Evolutionary conservation across 2,329 filamentous ascomycete genomes (phyloP).

Genomic region (Fusarium piperis): DNA sequence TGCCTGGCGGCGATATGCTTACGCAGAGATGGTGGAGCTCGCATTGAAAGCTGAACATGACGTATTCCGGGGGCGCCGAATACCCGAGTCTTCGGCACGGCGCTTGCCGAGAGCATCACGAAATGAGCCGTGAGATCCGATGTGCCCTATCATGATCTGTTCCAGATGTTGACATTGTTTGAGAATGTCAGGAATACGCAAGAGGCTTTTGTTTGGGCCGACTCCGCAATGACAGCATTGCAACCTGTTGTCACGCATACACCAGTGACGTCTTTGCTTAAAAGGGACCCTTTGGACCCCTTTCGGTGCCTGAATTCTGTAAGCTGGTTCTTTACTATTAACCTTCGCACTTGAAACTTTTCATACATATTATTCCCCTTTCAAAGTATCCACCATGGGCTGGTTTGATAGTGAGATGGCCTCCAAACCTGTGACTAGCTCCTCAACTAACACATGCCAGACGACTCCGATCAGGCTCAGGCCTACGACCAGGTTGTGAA

Average conservation of each 20-base stretch:
- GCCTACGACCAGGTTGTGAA: slow-evolving; percentile 40
- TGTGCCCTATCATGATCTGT: neutral
- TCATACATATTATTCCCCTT: neutral
- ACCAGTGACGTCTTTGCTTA: neutral
- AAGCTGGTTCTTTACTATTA: neutral
- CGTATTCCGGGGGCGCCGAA: slow-evolving; percentile 19
- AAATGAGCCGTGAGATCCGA: slow-evolving; percentile 35
- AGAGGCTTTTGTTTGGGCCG: neutral
- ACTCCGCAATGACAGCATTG: neutral
- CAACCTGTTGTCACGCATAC: neutral
- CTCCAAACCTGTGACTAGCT: neutral
- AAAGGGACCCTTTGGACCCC: neutral
- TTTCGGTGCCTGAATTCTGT: neutral
- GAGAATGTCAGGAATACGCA: neutral
- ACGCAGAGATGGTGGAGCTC: slow-evolving; percentile 13
- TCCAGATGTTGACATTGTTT: neutral
- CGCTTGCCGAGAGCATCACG: slow-evolving; percentile 23
- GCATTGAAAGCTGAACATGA: slow-evolving; percentile 5
- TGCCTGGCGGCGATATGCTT: neutral
- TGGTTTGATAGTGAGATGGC: slow-evolving; percentile 11
- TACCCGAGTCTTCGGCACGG: slow-evolving; percentile 30
- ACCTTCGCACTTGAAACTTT: neutral
- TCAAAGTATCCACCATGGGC: slow-evolving; percentile 12
- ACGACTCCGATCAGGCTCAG: slow-evolving; percentile 36
- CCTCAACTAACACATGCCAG: neutral